These are phyloP conservation scores for Heracleum sosnowskyi DNA, from an alignment of 129 eudicot species.

Conservation along the genomic window DNA sequence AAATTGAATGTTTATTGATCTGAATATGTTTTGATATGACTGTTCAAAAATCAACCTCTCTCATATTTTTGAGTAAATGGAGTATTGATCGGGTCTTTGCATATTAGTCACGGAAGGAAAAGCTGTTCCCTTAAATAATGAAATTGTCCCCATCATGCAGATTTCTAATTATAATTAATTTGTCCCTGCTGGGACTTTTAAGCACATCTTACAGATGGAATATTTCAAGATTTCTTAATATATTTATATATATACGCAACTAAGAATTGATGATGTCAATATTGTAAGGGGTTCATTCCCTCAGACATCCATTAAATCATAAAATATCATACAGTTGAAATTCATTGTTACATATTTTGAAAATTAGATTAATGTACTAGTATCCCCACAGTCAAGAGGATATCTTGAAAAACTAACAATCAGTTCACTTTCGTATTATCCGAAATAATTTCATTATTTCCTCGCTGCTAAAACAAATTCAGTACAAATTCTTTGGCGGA, in stretches of 20 bases:
- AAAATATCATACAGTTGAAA: neutral
- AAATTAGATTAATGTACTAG: neutral
- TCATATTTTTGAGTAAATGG: neutral
- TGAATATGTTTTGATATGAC: neutral
- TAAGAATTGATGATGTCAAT: neutral
- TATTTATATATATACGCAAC: neutral
- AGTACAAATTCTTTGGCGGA: neutral
- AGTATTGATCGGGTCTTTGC: neutral
- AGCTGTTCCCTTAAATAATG: neutral
- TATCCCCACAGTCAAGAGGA: neutral
- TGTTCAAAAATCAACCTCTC: neutral
- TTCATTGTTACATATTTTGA: neutral
- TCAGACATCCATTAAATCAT: neutral
- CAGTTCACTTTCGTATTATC: neutral
- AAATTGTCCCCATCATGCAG: neutral
- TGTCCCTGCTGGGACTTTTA: neutral
- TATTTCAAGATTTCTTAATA: neutral
- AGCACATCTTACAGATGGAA: neutral
- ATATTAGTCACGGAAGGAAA: neutral
- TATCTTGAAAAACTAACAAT: neutral
- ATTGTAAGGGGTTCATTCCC: neutral
- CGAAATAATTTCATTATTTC: neutral
- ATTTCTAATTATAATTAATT: neutral
- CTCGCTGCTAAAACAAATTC: neutral
- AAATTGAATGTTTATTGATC: too few relatives aligned